A percentile compares a stretch with the other conserved stretches of the same genome.
These are phyloP conservation scores for Hypoxylon sp. DNA, from an alignment of 2,329 filamentous ascomycete species.

Conservation along the genomic window DNA sequence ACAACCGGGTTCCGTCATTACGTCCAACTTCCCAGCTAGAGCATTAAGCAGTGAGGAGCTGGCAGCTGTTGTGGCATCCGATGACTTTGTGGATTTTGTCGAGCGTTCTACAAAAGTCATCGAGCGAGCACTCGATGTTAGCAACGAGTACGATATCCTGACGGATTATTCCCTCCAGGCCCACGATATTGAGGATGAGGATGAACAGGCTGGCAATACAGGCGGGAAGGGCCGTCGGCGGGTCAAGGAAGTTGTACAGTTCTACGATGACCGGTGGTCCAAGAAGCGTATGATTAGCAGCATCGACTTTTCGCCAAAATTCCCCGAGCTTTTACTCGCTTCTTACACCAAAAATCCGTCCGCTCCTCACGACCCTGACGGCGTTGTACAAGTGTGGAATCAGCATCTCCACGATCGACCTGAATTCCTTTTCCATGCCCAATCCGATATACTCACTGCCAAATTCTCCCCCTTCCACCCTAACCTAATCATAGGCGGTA, in stretches of 20 bases:
- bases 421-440: constrained; percentile 96
- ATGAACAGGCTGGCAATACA: constrained; percentile 80
- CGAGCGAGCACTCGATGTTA: constrained; percentile 87
- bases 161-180: constrained; percentile 92
- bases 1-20: constrained; percentile 59
- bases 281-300: constrained; percentile 98
- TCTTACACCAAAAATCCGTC: constrained; percentile 98
- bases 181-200: constrained; percentile 82
- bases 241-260: constrained; percentile 90
- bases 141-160: constrained; percentile 91
- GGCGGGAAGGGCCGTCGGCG: constrained; percentile 79
- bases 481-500: constrained; percentile 94
- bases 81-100: constrained; percentile 95
- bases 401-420: constrained; percentile 93
- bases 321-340: constrained; percentile 90
- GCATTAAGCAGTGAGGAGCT: constrained; percentile 88
- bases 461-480: constrained; percentile 99
- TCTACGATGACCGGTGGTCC: constrained; percentile 95
- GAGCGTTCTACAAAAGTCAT: constrained; percentile 97
- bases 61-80: constrained; percentile 88
- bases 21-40: constrained; percentile 80
- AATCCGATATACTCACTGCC: constrained; percentile 93
- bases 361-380: constrained; percentile 92
- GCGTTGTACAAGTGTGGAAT: constrained; percentile 97
- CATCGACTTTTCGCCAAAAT: constrained; percentile 95